Evolutionary conservation across 2,329 filamentous ascomycete genomes (phyloP).

Genomic region (Trichoderma pleuroti): DNA sequence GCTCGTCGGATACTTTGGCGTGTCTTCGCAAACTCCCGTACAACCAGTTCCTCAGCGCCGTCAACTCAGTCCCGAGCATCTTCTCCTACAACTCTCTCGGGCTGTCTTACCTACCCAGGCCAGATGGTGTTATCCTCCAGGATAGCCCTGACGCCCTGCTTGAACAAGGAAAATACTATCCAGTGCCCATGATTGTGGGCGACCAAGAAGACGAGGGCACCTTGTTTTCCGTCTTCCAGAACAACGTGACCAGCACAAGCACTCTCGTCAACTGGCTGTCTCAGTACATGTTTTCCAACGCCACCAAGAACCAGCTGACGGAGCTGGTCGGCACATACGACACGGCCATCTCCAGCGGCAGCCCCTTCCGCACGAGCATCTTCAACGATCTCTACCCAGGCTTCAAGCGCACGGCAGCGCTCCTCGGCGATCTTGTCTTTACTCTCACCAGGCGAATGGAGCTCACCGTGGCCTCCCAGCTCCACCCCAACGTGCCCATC

Average conservation of each 20-base stretch:
- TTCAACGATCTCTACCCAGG: conserved; percentile 72
- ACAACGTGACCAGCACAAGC: conserved; percentile 60
- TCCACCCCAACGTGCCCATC: conserved; percentile 56
- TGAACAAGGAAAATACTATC: conserved; percentile 45
- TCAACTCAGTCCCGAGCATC: conserved; percentile 66
- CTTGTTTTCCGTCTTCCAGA: conserved; percentile 66
- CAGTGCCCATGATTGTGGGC: conserved; percentile 57
- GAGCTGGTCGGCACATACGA: conserved; percentile 62
- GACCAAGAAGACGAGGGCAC: conserved; percentile 81
- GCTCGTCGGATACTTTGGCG: conserved; percentile 53
- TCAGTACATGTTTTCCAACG: conserved; percentile 56
- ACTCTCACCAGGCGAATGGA: conserved; percentile 66
- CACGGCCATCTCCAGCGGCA: conserved; percentile 53
- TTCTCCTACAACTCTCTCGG: conserved; percentile 66
- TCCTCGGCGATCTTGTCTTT: conserved; percentile 73
- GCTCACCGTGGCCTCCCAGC: conserved; percentile 45
- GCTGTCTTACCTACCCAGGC: conserved; percentile 70
- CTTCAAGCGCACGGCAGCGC: conserved; percentile 72
- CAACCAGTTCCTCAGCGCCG: conserved; percentile 59
- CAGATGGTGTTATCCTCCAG: conserved; percentile 61
- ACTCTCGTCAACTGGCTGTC: conserved; percentile 61
- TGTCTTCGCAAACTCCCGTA: conserved; percentile 64
- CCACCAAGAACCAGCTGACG: conserved; percentile 49
- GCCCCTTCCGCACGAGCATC: conserved; percentile 66
- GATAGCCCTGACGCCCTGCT: conserved; percentile 60